phyloP scores from a whole-genome alignment of 495 filamentous ascomycete genomes.

The Apodospora peruviana region DNA sequence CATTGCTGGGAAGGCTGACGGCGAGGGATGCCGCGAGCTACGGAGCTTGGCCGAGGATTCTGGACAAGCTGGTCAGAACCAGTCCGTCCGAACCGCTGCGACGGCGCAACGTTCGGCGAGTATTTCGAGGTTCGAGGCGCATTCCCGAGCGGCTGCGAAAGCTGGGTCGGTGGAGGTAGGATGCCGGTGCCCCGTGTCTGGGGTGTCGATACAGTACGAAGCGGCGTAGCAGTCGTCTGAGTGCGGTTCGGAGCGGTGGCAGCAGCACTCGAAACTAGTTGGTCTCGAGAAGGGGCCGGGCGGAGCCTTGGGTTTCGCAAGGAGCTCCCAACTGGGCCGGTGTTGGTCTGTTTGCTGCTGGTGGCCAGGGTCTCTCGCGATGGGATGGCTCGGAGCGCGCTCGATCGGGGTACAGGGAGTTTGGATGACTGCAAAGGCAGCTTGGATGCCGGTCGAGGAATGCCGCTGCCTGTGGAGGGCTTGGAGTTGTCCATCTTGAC shows the following conservation, averaged over 20 bases:
- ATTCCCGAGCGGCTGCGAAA: slow-evolving; percentile 2
- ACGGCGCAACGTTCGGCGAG: slow-evolving; percentile 4
- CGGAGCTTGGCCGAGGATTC: slow-evolving; percentile 11
- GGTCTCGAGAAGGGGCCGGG: slow-evolving; percentile 36
- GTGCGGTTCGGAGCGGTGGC: neutral
- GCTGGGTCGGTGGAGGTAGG: neutral
- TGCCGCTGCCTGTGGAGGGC: slow-evolving; percentile 12
- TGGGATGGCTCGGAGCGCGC: slow-evolving; percentile 21
- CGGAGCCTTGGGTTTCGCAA: slow-evolving; percentile 37
- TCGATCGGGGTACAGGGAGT: slow-evolving; percentile 23
- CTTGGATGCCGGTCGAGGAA: slow-evolving; percentile 25
- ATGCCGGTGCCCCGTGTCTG: neutral
- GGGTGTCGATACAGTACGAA: neutral
- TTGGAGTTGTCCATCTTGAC: slow-evolving; percentile 36
- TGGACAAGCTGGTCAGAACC: slow-evolving; percentile 1
- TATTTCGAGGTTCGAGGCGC: slow-evolving; percentile 8
- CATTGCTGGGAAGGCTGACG: slow-evolving; percentile 24
- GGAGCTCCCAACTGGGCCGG: neutral
- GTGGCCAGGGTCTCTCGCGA: slow-evolving; percentile 23
- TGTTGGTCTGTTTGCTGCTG: neutral
- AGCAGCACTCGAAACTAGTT: slow-evolving; percentile 14
- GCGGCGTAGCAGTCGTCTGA: neutral
- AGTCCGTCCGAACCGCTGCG: slow-evolving; percentile 4
- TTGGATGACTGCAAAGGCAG: slow-evolving; percentile 25
- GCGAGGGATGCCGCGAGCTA: slow-evolving; percentile 1